Conservation (phyloP, 768 basidiomycete species). For the Rubroboletus satanas region DNA sequence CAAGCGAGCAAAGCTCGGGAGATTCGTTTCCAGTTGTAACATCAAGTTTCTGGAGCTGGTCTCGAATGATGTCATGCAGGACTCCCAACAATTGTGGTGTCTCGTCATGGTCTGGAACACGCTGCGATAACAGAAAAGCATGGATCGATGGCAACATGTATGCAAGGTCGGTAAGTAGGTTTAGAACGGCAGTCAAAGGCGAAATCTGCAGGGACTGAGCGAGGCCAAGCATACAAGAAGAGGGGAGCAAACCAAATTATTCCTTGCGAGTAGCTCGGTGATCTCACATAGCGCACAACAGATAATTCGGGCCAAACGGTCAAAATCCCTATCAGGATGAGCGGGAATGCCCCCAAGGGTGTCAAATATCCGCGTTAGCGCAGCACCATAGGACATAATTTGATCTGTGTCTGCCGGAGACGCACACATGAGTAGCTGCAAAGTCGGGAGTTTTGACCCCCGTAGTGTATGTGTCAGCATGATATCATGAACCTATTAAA, state of each 20-base stretch:
- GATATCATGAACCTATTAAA: constrained; percentile 51
- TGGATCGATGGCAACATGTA: constrained; percentile 49
- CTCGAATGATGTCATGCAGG: constrained; percentile 40
- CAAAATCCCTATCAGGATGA: constrained; percentile 19
- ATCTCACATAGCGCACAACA: constrained; percentile 41
- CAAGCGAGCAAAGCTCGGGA: constrained; percentile 31
- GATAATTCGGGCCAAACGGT: constrained; percentile 21
- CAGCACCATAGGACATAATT: constrained; percentile 37
- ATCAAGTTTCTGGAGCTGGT: constrained; percentile 36
- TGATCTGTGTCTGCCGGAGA: constrained; percentile 25
- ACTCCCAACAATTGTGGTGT: constrained; percentile 37
- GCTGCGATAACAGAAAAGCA: constrained; percentile 33
- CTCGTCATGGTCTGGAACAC: constrained; percentile 21
- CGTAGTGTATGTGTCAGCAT: constrained; percentile 54
- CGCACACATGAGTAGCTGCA: constrained; percentile 50
- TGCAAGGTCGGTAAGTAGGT: constrained; percentile 46
- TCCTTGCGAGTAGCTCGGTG: constrained; percentile 33
- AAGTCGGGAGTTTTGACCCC: constrained; percentile 38
- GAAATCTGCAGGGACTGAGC: constrained; percentile 35
- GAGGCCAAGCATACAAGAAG: not conserved
- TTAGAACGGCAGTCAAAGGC: constrained; percentile 48
- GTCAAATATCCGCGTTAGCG: constrained; percentile 38
- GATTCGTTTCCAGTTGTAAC: constrained; percentile 26
- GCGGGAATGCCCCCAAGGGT: constrained; percentile 25
- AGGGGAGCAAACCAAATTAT: constrained; percentile 39